Base-by-base conservation (phyloP, 2,329 filamentous ascomycete species). In the Penicillium sp. region DNA sequence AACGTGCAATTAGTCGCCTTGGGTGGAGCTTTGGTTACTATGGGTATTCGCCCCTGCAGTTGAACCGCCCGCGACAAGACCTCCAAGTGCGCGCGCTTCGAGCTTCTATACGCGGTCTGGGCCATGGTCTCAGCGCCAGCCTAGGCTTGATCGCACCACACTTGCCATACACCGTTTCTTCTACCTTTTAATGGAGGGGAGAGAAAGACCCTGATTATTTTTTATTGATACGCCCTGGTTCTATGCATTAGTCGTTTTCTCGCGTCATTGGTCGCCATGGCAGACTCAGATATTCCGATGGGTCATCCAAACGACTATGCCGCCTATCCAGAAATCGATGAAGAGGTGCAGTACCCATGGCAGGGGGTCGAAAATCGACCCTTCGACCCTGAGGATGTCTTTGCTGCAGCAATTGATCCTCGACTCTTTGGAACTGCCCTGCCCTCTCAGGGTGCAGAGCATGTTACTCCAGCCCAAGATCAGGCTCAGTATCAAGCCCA, bases 261-360 rank as follows among this genome's bases (percentile, higher is more conserved):
- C 47, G 37, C 25, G 6, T 18, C 42, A 48, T 50, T 53, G 15
- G 35, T 48, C 25, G 40, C 35, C 37, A 66, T 66, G 63, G 55
- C 49, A 42, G 57, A 58, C 23, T 53, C 50, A 8, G 55, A 61
- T 49, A 57, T 45, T 27, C 62, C 57, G 3, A 57, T 53, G 46
- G 49, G 42, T 23, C 47, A 51, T 42, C 37, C 57, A 49, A 54
- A 67, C 54, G 60, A 69, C 29, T 58, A 63, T 22, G 49, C 48
- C 31, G 51, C 45, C 31, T 73, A 73, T 54, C 70, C 71, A 9
- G 70, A 72, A 48, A 67, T 71, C 54, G 67, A 71, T 55, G 70
- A 72, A 52, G 58, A 57, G 4, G 35, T 67, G 14, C 67, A 69
- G n/a, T 73, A 72, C 29, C 64, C 68, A 42, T 73, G 69, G 71